Evolutionary conservation across 805 yeast genomes (phyloP).

Genomic region (Pichia insulana): DNA sequence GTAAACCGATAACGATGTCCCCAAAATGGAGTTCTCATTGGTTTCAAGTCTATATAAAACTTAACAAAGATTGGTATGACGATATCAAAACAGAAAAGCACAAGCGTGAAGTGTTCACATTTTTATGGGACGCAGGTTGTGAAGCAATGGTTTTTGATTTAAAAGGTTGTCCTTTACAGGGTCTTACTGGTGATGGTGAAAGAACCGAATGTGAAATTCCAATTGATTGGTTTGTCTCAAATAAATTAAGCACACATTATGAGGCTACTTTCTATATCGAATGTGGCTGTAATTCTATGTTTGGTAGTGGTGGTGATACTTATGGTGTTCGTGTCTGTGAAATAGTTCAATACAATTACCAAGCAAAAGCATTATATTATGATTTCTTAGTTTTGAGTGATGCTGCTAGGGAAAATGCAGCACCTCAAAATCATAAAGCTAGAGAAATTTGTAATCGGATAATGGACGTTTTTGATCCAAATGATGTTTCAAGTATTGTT

Average conservation of each 20-base stretch:
- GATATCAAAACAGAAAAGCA: conserved; percentile 41
- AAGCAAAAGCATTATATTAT: conserved; percentile 65
- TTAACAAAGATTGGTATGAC: conserved; percentile 54
- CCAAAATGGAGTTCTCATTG: conserved; percentile 98
- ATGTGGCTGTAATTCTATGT: conserved; percentile 91
- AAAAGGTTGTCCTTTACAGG: conserved; percentile 65
- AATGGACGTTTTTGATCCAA: conserved; percentile 74
- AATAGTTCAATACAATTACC: conserved; percentile 68
- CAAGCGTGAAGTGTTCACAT: conserved; percentile 7
- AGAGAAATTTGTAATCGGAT: conserved; percentile 71
- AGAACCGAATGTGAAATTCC: conserved; percentile 70
- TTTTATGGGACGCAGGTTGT: conserved; percentile 66
- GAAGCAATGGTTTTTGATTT: conserved; percentile 75
- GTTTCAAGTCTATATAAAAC: conserved; percentile 62
- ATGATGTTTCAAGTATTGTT: conserved; percentile 46
- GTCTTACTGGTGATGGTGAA: conserved; percentile 80
- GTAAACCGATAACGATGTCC: conserved; percentile 57
- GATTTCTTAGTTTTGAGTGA: conserved; percentile 89
- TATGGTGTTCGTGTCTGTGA: conserved; percentile 67
- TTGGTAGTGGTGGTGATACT: conserved; percentile 53
- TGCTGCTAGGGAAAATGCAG: conserved; percentile 79
- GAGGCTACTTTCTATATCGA: conserved; percentile 72
- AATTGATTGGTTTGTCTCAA: conserved; percentile 33
- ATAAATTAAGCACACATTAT: conserved; percentile 22
- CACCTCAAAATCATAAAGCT: conserved; percentile 81